phyloP scores from a whole-genome alignment of 345 rosid genomes.

The Psidium friedrichsthalianum region DNA sequence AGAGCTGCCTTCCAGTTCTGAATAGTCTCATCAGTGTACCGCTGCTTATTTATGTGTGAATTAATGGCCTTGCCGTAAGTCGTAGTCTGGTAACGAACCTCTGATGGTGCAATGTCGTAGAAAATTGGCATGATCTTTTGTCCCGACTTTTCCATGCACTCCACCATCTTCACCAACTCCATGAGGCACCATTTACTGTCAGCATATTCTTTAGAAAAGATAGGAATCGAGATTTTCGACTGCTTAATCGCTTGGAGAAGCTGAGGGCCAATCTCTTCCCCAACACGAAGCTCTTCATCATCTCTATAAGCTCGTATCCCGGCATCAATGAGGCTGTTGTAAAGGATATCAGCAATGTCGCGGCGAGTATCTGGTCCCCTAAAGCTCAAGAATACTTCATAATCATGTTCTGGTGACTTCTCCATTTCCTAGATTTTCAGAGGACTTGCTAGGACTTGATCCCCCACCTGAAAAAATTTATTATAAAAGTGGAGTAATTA shows the following conservation, averaged over 20 bases:
- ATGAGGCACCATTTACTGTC: neutral
- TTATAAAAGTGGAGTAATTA: neutral
- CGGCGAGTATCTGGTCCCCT: neutral
- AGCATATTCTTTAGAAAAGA: neutral
- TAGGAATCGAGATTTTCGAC: neutral
- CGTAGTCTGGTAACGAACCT: accelerated
- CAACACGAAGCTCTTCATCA: accelerated
- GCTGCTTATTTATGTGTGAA: neutral
- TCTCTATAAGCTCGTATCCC: neutral
- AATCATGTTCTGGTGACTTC: accelerated
- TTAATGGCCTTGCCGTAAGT: accelerated
- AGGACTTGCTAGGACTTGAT: accelerated
- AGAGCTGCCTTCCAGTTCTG: neutral
- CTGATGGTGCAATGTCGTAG: accelerated
- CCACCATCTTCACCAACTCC: neutral
- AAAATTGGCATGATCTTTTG: neutral
- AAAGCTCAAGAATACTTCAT: neutral
- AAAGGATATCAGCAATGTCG: neutral
- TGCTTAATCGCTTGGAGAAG: neutral
- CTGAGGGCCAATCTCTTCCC: neutral
- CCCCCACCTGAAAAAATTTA: neutral
- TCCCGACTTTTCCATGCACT: neutral
- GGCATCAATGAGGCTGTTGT: neutral
- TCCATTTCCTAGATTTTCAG: neutral
- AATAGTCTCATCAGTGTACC: neutral